A percentile compares a stretch with the other conserved stretches of the same genome.
Conservation (phyloP, 805 yeast genomes). For the Cyberlindnera americana region DNA sequence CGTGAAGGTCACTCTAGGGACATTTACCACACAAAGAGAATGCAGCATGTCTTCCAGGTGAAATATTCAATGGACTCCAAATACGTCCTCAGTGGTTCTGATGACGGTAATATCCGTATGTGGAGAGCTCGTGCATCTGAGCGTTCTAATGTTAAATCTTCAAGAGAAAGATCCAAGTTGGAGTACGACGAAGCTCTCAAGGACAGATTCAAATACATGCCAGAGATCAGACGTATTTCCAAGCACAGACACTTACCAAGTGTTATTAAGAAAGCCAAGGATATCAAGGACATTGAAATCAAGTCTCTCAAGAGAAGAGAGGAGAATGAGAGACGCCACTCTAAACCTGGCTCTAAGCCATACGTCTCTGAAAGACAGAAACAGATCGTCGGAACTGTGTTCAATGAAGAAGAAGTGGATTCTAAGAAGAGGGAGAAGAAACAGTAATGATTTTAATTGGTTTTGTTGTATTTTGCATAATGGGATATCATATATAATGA, state of each 20-base stretch:
- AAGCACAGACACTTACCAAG: constrained; percentile 91
- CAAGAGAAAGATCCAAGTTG: constrained; percentile 74
- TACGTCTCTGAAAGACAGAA: constrained; percentile 73
- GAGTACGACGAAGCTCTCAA: constrained; percentile 91
- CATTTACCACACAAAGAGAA: constrained; percentile 92
- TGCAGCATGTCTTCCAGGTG: constrained; percentile 90
- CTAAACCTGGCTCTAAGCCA: constrained; percentile 58
- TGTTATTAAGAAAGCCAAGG: constrained; percentile 83
- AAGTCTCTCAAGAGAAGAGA: constrained; percentile 76
- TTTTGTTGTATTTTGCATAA: not conserved
- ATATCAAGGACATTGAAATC: constrained; percentile 74
- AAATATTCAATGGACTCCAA: constrained; percentile 85
- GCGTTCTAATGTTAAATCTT: constrained; percentile 73
- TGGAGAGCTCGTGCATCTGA: constrained; percentile 92
- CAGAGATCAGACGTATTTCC: constrained; percentile 85
- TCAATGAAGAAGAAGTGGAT: constrained; percentile 43
- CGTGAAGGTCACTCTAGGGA: constrained; percentile 91
- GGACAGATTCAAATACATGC: constrained; percentile 93
- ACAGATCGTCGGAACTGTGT: constrained; percentile 81
- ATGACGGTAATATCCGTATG: constrained; percentile 90
- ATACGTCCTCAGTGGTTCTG: constrained; percentile 87
- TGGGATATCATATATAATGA: not conserved
- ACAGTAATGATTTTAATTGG: not conserved
- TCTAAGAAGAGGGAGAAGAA: constrained; percentile 6
- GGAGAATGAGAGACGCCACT: constrained; percentile 76